phyloP scores from a whole-genome alignment of 73 alveolate species.

The Durusdinium trenchii region DNA sequence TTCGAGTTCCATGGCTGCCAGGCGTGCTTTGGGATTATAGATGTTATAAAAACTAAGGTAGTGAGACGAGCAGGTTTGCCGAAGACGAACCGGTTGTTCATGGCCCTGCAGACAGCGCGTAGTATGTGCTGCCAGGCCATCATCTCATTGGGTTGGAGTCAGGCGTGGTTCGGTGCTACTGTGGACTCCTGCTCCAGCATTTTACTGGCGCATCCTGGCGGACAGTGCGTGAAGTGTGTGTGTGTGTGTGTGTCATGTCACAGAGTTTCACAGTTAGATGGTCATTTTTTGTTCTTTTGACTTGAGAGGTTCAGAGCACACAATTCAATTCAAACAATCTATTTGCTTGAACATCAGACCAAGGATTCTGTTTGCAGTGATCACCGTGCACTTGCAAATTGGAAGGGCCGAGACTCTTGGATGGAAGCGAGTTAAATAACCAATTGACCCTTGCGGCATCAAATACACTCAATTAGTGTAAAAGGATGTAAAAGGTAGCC shows the following conservation, averaged over 20 bases:
- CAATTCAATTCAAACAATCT: no score
- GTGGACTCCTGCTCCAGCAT: slow-evolving; percentile 23
- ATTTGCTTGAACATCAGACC: neutral
- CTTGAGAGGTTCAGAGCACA: no score
- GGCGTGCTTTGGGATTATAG: neutral
- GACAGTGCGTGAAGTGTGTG: neutral
- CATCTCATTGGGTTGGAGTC: slow-evolving; percentile 73
- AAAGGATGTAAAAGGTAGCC: no score
- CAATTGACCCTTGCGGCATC: no score
- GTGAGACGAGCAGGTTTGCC: neutral
- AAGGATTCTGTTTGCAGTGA: slow-evolving; percentile 25
- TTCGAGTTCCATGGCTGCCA: slow-evolving; percentile 86
- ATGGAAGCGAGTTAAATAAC: neutral
- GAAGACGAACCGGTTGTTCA: neutral
- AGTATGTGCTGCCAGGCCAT: slow-evolving; percentile 84
- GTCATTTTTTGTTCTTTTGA: neutral
- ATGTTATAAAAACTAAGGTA: neutral
- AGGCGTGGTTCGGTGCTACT: slow-evolving; percentile 65
- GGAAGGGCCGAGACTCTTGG: slow-evolving; percentile 14
- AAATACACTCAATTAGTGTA: no score
- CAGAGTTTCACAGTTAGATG: neutral
- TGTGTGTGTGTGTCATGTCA: neutral
- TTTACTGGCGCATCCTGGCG: neutral
- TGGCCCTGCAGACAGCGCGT: no score
- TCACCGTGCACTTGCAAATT: slow-evolving; percentile 5